phyloP scores from a whole-genome alignment of 2,329 filamentous ascomycete species.

The Scorias spongiosa region DNA sequence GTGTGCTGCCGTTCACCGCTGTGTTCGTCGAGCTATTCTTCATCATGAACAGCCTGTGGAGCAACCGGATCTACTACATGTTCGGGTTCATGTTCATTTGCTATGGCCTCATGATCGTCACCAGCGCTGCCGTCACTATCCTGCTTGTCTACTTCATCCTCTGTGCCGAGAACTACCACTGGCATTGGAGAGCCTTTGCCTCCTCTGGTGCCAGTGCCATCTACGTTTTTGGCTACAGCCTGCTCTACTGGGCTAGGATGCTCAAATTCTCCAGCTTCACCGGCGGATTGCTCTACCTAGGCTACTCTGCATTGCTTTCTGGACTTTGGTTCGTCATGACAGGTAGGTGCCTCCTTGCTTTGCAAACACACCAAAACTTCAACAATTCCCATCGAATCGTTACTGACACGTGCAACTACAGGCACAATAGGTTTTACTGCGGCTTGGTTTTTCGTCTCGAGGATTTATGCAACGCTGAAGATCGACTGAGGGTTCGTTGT shows the following conservation, averaged over 20 bases:
- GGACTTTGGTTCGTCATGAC: conserved; percentile 88
- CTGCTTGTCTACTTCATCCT: conserved; percentile 93
- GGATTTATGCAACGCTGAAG: conserved; percentile 96
- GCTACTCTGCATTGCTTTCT: conserved; percentile 79
- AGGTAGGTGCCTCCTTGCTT: conserved; percentile 44
- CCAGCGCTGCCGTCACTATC: conserved; percentile 79
- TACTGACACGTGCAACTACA: conserved; percentile 22
- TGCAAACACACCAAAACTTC: neutral
- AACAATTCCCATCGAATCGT: neutral
- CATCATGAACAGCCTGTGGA: conserved; percentile 99
- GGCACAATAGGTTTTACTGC: conserved; percentile 92
- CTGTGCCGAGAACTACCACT: conserved; percentile 94
- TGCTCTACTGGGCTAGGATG: conserved; percentile 83
- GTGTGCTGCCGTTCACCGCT: conserved; percentile 83
- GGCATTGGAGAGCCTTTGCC: conserved; percentile 94
- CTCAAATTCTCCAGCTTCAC: conserved; percentile 72
- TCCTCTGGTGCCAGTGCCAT: conserved; percentile 78
- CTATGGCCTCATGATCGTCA: conserved; percentile 94
- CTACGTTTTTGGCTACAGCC: conserved; percentile 83
- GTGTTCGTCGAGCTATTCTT: conserved; percentile 99
- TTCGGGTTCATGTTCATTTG: conserved; percentile 97
- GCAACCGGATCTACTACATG: conserved; percentile 99
- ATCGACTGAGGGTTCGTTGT: conserved; percentile 50
- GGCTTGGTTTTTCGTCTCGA: conserved; percentile 84
- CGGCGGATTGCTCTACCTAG: conserved; percentile 79